Conservation (phyloP, 495 filamentous ascomycete genomes). For the Penicillium pancosmium region DNA sequence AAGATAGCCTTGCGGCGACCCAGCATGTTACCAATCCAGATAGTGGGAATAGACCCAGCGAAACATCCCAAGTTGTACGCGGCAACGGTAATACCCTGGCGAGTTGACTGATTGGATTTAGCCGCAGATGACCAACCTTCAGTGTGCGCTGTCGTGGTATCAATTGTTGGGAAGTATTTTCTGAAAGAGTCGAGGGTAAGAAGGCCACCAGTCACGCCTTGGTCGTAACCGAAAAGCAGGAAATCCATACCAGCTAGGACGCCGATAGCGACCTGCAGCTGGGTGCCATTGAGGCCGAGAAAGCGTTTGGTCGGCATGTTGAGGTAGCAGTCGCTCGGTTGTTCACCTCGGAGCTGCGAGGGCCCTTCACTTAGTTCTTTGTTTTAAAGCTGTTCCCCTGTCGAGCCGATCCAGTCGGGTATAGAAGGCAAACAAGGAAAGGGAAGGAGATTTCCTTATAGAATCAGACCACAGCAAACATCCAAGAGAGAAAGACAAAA, state of each 20-base stretch:
- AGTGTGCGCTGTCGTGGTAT: conserved; percentile 40
- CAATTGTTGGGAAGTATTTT: conserved; percentile 58
- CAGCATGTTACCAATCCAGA: conserved; percentile 60
- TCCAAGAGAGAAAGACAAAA: conserved; percentile 1
- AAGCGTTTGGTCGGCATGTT: conserved; percentile 42
- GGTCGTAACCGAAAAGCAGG: conserved; percentile 61
- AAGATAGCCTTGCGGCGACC: conserved; percentile 61
- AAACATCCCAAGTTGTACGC: conserved; percentile 70
- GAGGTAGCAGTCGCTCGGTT: conserved; percentile 7
- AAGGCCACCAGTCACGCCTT: conserved; percentile 63
- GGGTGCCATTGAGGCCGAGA: conserved; percentile 67
- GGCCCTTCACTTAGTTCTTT: not conserved
- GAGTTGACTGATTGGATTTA: conserved; percentile 51
- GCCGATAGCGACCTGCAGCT: conserved; percentile 69
- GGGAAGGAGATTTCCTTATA: conserved; percentile 1
- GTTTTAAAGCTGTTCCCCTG: not conserved
- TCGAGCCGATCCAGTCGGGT: conserved; percentile 5
- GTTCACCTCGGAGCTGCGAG: not conserved
- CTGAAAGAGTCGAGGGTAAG: conserved; percentile 58
- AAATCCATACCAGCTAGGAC: conserved; percentile 73
- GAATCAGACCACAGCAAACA: not conserved
- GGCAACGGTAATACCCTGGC: conserved; percentile 64
- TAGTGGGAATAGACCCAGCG: conserved; percentile 60
- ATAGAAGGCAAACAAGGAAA: conserved; percentile 4
- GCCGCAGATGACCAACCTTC: conserved; percentile 25